Conservation (phyloP, 257 asterid genomes). For the Solanum tacnaense region DNA sequence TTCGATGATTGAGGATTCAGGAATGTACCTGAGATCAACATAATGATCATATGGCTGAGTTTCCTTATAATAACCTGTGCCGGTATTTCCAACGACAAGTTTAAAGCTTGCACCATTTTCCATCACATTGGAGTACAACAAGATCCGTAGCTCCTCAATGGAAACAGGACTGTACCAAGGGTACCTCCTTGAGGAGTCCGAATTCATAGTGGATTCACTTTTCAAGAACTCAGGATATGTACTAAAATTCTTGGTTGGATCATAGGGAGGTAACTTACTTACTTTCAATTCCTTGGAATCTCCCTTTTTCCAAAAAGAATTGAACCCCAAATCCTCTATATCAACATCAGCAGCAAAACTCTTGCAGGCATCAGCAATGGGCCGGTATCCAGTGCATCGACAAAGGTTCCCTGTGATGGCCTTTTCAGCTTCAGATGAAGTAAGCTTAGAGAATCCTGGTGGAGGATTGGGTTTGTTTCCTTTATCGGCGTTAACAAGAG, state of each 20-base stretch:
- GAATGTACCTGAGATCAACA: constrained; percentile 47
- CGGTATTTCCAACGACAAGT: constrained; percentile 64
- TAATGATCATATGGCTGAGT: constrained; percentile 23
- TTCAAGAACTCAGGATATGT: constrained; percentile 28
- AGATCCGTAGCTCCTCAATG: constrained; percentile 37
- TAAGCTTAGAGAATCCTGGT: constrained; percentile 52
- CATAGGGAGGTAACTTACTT: constrained; percentile 30
- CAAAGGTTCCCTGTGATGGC: constrained; percentile 64
- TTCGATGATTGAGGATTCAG: constrained; percentile 34
- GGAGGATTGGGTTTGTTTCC: constrained; percentile 16
- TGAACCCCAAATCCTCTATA: constrained; percentile 64
- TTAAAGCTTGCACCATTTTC: constrained; percentile 22
- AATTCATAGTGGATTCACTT: constrained; percentile 3
- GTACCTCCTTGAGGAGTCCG: constrained; percentile 21
- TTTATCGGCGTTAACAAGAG: constrained; percentile 44
- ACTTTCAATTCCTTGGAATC: constrained; percentile 19
- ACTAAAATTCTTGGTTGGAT: constrained; percentile 14
- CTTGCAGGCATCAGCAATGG: constrained; percentile 75
- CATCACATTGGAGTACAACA: constrained; percentile 21
- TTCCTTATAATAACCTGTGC: constrained; percentile 58
- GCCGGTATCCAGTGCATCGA: constrained; percentile 72
- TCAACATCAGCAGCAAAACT: constrained; percentile 56
- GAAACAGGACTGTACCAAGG: constrained; percentile 57
- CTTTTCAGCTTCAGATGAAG: constrained; percentile 56
- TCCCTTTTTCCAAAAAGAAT: constrained; percentile 48